phyloP scores from a whole-genome alignment of 2,329 filamentous ascomycete genomes.

The Microascus cirrosus region DNA sequence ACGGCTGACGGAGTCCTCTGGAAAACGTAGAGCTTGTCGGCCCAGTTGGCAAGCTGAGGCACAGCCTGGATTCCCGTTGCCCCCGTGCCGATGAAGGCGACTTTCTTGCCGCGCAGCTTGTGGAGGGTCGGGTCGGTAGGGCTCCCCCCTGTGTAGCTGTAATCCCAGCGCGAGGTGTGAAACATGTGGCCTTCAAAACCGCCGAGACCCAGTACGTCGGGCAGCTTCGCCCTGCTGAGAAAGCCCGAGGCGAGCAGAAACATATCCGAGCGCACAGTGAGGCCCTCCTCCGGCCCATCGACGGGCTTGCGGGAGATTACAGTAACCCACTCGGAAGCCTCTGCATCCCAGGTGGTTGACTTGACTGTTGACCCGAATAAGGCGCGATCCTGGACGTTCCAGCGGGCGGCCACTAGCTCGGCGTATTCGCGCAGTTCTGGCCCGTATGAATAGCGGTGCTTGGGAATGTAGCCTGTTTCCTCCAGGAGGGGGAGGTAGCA shows the following conservation, averaged over 20 bases:
- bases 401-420: constrained; percentile 23
- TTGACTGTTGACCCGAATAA: not conserved
- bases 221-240: constrained; percentile 23
- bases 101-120: constrained; percentile 32
- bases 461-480: constrained; percentile 47
- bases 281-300: too few relatives aligned
- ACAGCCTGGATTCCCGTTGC: constrained; percentile 34
- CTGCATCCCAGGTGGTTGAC: not conserved
- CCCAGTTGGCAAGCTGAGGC: constrained; percentile 31
- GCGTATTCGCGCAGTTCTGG: constrained; percentile 30
- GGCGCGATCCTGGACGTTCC: not conserved
- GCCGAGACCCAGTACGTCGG: constrained; percentile 28
- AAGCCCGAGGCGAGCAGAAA: not conserved
- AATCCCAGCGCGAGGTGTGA: constrained; percentile 36
- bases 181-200: constrained; percentile 28
- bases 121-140: constrained; percentile 21
- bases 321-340: not conserved
- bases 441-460: constrained; percentile 30
- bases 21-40: constrained; percentile 40
- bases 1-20: constrained; percentile 40
- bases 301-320: too few relatives aligned
- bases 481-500: constrained; percentile 49
- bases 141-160: constrained; percentile 26
- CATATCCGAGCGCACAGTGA: not conserved
- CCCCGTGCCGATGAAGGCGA: constrained; percentile 38